phyloP scores from a whole-genome alignment of 2,329 filamentous ascomycete species.

The Paramyrothecium sp. region DNA sequence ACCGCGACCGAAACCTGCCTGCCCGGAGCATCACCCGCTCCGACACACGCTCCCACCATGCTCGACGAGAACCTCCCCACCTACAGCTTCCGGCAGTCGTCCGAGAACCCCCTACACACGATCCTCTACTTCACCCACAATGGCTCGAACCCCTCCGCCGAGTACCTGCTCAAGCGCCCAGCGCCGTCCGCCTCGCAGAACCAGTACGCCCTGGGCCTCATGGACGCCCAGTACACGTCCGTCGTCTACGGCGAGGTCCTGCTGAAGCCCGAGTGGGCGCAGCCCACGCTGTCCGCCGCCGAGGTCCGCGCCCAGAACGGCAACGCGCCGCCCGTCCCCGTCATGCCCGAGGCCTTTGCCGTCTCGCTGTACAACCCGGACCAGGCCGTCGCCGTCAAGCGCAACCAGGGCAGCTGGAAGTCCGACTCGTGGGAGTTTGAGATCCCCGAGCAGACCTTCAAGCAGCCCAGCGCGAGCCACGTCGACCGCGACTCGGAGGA shows the following conservation, averaged over 20 bases:
- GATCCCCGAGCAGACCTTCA: constrained; percentile 83
- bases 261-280: constrained; percentile 81
- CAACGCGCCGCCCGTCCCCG: constrained; percentile 61
- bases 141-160: constrained; percentile 75
- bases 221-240: constrained; percentile 77
- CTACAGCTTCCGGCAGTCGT: constrained; percentile 52
- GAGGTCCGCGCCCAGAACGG: constrained; percentile 72
- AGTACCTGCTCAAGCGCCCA: constrained; percentile 79
- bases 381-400: constrained; percentile 70
- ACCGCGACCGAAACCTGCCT: too few species aligned
- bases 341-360: constrained; percentile 75
- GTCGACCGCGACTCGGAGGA: constrained; percentile 68
- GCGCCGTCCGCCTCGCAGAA: constrained; percentile 68
- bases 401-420: constrained; percentile 74
- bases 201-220: constrained; percentile 82
- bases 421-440: constrained; percentile 88
- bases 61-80: constrained; percentile 92
- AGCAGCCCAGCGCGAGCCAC: constrained; percentile 72
- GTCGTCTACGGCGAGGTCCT: constrained; percentile 86
- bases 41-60: constrained; percentile 50
- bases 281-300: constrained; percentile 77
- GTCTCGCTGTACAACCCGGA: constrained; percentile 94
- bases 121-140: constrained; percentile 64
- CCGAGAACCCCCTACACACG: constrained; percentile 54
- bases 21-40: too few species aligned